Conservation (phyloP, 495 filamentous ascomycete genomes). For the Xylona heveae region DNA sequence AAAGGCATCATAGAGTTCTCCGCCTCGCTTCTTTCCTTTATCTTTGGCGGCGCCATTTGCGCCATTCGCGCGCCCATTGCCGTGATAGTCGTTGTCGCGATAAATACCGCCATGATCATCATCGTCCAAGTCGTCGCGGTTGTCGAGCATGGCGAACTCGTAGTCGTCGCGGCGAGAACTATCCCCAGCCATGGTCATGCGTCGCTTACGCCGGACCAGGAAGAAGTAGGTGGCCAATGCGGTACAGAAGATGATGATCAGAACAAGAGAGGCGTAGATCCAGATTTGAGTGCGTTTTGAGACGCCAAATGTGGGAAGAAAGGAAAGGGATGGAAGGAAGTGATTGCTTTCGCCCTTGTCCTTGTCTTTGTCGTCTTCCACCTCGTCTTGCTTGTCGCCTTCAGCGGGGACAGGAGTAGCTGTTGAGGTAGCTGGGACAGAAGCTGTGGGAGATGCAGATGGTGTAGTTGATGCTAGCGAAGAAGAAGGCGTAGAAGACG, state of each 20-base stretch:
- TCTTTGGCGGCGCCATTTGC: slow-evolving; percentile 11
- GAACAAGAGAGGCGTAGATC: slow-evolving; percentile 73
- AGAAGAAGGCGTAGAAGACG: slow-evolving; percentile 18
- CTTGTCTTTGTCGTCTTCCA: slow-evolving; percentile 14
- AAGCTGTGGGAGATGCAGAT: slow-evolving; percentile 13
- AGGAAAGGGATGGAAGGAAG: slow-evolving; percentile 71
- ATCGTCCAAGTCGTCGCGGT: slow-evolving; percentile 52
- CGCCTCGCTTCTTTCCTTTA: slow-evolving; percentile 34
- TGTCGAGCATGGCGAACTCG: slow-evolving; percentile 81
- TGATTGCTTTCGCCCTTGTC: too few relatives aligned
- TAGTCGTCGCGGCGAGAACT: slow-evolving; percentile 84
- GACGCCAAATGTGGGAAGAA: slow-evolving; percentile 88
- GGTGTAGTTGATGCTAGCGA: slow-evolving; percentile 12
- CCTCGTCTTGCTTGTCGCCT: slow-evolving; percentile 22
- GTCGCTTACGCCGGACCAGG: slow-evolving; percentile 53
- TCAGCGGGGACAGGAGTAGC: slow-evolving; percentile 21
- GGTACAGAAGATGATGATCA: slow-evolving; percentile 70
- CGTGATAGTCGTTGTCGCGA: slow-evolving; percentile 13
- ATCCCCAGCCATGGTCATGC: slow-evolving; percentile 48
- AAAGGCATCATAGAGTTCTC: slow-evolving; percentile 88
- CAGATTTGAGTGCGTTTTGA: slow-evolving; percentile 77
- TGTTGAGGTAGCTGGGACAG: slow-evolving; percentile 15
- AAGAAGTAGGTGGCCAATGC: slow-evolving; percentile 63
- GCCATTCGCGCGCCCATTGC: slow-evolving; percentile 9
- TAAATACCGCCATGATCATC: slow-evolving; percentile 18